A percentile compares a stretch with the other conserved stretches of the same genome.
Conservation (phyloP, 2,329 filamentous ascomycete genomes). For the Ceratocystis destructans region DNA sequence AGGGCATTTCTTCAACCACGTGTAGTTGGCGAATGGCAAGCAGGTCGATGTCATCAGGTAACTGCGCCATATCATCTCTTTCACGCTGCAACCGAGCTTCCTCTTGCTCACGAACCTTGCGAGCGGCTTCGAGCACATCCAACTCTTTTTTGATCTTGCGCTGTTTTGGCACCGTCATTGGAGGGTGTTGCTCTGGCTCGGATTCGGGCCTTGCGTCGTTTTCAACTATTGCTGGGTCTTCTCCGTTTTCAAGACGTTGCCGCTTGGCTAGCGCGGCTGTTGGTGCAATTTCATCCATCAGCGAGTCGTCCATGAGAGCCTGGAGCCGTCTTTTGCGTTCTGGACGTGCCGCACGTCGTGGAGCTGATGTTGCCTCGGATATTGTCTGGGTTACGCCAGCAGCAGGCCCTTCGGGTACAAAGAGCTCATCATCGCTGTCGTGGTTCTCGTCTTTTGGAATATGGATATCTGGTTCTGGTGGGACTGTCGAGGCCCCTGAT, state of each 20-base stretch:
- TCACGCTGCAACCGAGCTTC: constrained; percentile 48
- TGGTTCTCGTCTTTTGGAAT: constrained; percentile 11
- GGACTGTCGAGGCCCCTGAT: constrained; percentile 16
- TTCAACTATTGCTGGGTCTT: constrained; percentile 28
- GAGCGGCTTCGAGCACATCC: constrained; percentile 55
- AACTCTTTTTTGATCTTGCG: constrained; percentile 46
- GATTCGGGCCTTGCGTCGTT: constrained; percentile 21
- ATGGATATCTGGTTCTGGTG: constrained; percentile 11
- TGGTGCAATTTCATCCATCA: constrained; percentile 61
- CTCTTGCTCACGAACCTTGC: constrained; percentile 47
- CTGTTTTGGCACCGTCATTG: constrained; percentile 25
- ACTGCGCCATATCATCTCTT: constrained; percentile 38
- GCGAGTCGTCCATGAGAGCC: constrained; percentile 33
- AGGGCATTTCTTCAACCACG: constrained; percentile 61
- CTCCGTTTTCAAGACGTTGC: constrained; percentile 50
- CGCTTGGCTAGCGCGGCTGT: constrained; percentile 66
- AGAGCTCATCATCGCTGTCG: constrained; percentile 36
- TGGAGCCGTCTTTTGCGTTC: constrained; percentile 35
- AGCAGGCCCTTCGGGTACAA: constrained; percentile 39
- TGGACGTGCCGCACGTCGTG: constrained; percentile 14
- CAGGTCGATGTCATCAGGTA: constrained; percentile 53
- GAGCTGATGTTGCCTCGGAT: constrained; percentile 21
- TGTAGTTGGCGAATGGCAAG: constrained; percentile 59
- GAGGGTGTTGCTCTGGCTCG: constrained; percentile 14
- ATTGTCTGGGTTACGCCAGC: constrained; percentile 20